Evolutionary conservation across 176 grass and related monocot genomes (phyloP).

Genomic region (Tillandsia leiboldiana): DNA sequence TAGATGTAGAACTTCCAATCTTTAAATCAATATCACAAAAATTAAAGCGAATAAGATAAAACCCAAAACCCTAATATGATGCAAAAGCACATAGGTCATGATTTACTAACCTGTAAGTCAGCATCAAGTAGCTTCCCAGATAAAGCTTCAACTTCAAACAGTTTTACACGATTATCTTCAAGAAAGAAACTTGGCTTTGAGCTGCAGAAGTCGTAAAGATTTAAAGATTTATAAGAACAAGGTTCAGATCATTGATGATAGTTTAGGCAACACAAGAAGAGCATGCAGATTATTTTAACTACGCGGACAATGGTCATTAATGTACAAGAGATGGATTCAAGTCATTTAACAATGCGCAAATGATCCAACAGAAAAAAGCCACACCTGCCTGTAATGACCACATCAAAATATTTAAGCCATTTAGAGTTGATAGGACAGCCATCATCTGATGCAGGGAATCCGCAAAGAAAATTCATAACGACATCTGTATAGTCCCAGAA

Average conservation of each 20-base stretch:
- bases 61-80: slow-evolving; percentile 14
- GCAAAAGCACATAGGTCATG: background rate
- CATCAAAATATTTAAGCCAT: slow-evolving; percentile 93
- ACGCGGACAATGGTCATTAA: slow-evolving; percentile 10
- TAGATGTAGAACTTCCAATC: slow-evolving; percentile 62
- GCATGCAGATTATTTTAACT: slow-evolving; percentile 14
- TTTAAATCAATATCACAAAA: slow-evolving; percentile 18
- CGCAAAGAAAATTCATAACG: slow-evolving; percentile 94
- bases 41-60: slow-evolving; percentile 19
- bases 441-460: slow-evolving; percentile 41
- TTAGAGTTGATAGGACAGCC: slow-evolving; percentile 40
- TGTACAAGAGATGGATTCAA: background rate
- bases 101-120: slow-evolving; percentile 75
- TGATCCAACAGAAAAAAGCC: slow-evolving; percentile 13
- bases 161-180: slow-evolving; percentile 74
- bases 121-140: slow-evolving; percentile 95
- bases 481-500: slow-evolving; percentile 98
- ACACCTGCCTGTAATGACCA: slow-evolving; percentile 94
- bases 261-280: slow-evolving; percentile 1
- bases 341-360: background rate
- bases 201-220: slow-evolving; percentile 36
- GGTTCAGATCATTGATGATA: background rate
- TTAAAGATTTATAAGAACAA: background rate
- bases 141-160: slow-evolving; percentile 97
- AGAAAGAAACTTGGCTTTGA: slow-evolving; percentile 93